phyloP scores from a whole-genome alignment of 140 eudicot genomes.

The Bidens hawaiensis region DNA sequence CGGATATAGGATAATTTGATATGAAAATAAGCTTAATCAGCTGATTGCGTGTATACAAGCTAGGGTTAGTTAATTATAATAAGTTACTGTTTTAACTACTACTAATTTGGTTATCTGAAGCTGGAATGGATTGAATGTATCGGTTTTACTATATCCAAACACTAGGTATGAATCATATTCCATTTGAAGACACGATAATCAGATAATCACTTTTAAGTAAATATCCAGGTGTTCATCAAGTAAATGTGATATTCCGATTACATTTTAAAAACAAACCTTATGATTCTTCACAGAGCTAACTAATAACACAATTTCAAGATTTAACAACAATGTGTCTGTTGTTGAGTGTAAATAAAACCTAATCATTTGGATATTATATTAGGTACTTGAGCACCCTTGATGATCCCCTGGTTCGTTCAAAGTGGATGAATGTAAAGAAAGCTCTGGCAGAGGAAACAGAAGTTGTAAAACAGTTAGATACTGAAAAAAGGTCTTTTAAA shows the following conservation, averaged over 20 bases:
- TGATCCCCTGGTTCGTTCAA: constrained; percentile 74
- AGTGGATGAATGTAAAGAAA: constrained; percentile 95
- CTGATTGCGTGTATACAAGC: background rate
- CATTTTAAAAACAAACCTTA: too few species aligned
- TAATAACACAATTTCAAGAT: too few species aligned
- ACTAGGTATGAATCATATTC: background rate
- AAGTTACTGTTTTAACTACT: background rate
- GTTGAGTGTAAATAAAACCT: too few species aligned
- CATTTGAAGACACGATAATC: background rate
- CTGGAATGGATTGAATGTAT: background rate
- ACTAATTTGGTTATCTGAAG: background rate
- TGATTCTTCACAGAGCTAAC: too few species aligned
- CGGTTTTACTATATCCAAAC: background rate
- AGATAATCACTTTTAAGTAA: background rate
- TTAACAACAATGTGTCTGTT: too few species aligned
- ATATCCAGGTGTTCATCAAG: too few species aligned
- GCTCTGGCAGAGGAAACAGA: constrained; percentile 84
- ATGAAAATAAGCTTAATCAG: background rate
- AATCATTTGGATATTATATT: background rate
- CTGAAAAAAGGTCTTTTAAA: constrained; percentile 82
- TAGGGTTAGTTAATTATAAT: background rate
- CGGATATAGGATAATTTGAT: background rate
- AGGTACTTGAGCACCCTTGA: constrained; percentile 86
- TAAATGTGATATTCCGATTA: too few species aligned
- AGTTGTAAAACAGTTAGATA: constrained; percentile 92